Evolutionary conservation across 2,329 filamentous ascomycete genomes (phyloP).

Genomic region (Cladophialophora yegresii): DNA sequence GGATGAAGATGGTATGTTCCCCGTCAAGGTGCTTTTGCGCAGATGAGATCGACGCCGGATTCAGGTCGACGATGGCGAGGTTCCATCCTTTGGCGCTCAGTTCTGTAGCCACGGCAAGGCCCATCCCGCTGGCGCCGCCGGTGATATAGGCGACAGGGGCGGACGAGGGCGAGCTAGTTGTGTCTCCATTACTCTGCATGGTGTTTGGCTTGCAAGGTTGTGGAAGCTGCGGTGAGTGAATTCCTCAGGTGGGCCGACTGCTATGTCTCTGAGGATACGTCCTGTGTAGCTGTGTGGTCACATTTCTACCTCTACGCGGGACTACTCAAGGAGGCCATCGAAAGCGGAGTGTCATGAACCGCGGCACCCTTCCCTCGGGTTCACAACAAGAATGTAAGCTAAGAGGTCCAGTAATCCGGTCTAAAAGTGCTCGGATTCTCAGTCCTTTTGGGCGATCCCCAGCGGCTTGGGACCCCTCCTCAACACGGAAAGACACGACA

Average conservation of each 20-base stretch:
- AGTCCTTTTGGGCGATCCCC: no score
- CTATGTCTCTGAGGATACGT: background rate
- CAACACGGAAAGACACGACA: no score
- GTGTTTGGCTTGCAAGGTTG: background rate
- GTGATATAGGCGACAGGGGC: slow-evolving; percentile 16
- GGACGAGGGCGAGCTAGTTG: background rate
- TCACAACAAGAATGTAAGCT: no score
- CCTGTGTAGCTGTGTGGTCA: background rate
- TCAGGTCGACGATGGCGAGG: slow-evolving; percentile 16
- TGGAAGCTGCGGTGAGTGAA: background rate
- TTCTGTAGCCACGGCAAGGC: slow-evolving; percentile 8
- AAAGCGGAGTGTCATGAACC: no score
- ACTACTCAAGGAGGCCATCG: no score
- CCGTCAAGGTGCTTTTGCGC: slow-evolving; percentile 6
- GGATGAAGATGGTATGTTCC: slow-evolving; percentile 1
- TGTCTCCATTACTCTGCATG: slow-evolving; percentile 12
- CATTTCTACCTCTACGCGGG: background rate
- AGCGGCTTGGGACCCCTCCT: no score
- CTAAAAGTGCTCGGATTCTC: no score
- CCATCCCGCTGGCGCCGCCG: slow-evolving; percentile 11
- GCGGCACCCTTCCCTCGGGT: no score
- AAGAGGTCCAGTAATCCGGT: no score
- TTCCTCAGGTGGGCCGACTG: background rate
- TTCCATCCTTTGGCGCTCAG: slow-evolving; percentile 13
- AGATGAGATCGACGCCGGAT: slow-evolving; percentile 6